These are phyloP conservation scores for Blastocystis sp. DNA, from an alignment of 352 stramenopile genomes.

Conservation along the genomic window DNA sequence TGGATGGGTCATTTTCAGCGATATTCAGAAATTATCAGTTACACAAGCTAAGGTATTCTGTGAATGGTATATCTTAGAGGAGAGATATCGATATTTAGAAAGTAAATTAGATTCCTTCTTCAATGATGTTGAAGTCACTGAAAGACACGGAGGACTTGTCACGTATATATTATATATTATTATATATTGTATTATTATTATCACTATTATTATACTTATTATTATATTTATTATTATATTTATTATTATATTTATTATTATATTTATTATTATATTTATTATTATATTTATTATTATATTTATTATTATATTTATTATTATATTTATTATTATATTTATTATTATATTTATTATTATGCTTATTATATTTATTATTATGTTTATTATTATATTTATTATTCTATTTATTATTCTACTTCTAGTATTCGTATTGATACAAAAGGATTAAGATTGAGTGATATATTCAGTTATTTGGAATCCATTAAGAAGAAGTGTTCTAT, in stretches of 20 bases:
- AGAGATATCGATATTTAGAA: slow-evolving; percentile 26
- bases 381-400: too few species aligned
- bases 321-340: neutral
- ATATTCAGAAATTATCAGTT: too few species aligned
- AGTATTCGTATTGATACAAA: slow-evolving; percentile 28
- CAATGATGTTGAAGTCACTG: slow-evolving; percentile 24
- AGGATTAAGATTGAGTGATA: slow-evolving; percentile 48
- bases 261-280: too few species aligned
- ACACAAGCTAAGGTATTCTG: slow-evolving; percentile 31
- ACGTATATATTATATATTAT: too few species aligned
- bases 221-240: too few species aligned
- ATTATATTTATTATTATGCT: too few species aligned
- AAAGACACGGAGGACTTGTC: slow-evolving; percentile 40
- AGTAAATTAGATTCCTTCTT: too few species aligned
- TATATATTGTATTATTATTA: too few species aligned
- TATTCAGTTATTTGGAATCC: slow-evolving; percentile 58
- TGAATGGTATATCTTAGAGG: slow-evolving; percentile 43
- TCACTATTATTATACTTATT: too few species aligned
- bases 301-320: neutral
- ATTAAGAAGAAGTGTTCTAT: slow-evolving; percentile 55
- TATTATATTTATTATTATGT: too few species aligned
- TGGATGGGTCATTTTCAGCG: slow-evolving; percentile 39
- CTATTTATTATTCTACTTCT: too few species aligned
- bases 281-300: neutral
- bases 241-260: too few species aligned